Base-by-base conservation (phyloP, 1,284 basidiomycete species). In the Ustilago xerochloae region DNA sequence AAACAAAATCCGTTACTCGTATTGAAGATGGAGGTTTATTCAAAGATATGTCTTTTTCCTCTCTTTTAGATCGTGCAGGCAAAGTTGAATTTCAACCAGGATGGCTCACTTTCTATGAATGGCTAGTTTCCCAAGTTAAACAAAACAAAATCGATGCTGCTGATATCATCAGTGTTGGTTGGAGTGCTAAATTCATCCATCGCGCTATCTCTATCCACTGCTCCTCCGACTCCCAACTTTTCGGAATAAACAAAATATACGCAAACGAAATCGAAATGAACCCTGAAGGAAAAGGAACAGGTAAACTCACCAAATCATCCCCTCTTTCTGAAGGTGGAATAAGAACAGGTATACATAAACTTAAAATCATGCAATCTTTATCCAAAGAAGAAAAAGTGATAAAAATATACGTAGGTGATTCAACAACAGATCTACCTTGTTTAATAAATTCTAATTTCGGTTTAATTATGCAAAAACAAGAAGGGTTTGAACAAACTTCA, bases 361-460 rank as follows among this genome's bases (percentile, higher is more conserved):
- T 73, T 2, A 18, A 57, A 3, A 47, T 74, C 13, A 51, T 77
- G 47, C 22, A 65, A 5, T 6, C 38, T 5, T 30, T 75, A 13
- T 12, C 35, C 16, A 12, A 45, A 36, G n/a, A 18, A 9, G 22
- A 39, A 16, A 13, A 38, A 15, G 22, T 20, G 1, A 35, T 65
- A 2, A 72, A 33, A 12, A 58, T 84, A 16, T 84, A 81, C 48
- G 62, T 81, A 0, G 82, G 82, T 16, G 82, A 84, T 47, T 77
- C 77, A 24, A 59, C 60, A 20, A 83, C 81, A 6, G 82, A 84
- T 49, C 68, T 82, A 4, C 72, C 74, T 0, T 75, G 77, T 36
- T 50, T 84, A 13, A 24, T 83, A 13, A 59, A 63, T 20, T 80
- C 79, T 10, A n/a, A 72, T 10, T 63, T 72, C n/a, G 82, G 81